These are phyloP conservation scores for Hypoxylon sp. DNA, from an alignment of 2,329 filamentous ascomycete species.

Conservation along the genomic window DNA sequence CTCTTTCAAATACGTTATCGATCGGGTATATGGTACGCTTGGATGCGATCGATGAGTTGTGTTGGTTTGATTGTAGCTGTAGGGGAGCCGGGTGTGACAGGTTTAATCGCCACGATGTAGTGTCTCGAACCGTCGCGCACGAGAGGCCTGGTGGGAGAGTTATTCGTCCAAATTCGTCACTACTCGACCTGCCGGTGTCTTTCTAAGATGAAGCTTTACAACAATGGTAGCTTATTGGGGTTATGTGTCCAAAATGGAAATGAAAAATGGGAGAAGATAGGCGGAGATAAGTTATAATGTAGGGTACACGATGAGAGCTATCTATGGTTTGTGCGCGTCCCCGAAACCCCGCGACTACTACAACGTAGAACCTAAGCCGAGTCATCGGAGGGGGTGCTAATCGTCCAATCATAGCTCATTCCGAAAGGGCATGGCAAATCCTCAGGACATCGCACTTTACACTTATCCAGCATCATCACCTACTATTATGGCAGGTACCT, in stretches of 20 bases:
- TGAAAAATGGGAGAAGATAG: constrained; percentile 31
- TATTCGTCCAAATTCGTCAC: constrained; percentile 4
- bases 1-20: neutral
- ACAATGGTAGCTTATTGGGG: neutral
- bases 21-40: constrained; percentile 8
- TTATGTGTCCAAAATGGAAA: constrained; percentile 26
- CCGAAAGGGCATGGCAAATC: constrained; percentile 40
- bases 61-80: constrained; percentile 21
- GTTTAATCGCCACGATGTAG: constrained; percentile 5
- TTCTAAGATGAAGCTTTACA: neutral
- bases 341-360: constrained; percentile 39
- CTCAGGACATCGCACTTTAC: constrained; percentile 26
- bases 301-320: constrained; percentile 14
- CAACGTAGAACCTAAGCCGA: constrained; percentile 12
- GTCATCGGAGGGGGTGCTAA: constrained; percentile 21
- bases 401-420: constrained; percentile 40
- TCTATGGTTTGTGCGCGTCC: constrained; percentile 32
- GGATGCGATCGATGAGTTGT: constrained; percentile 10
- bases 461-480: neutral
- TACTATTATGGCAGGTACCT: neutral
- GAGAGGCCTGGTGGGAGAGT: neutral
- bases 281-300: constrained; percentile 4
- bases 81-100: constrained; percentile 4
- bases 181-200: neutral
- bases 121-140: neutral